phyloP scores from a whole-genome alignment of 2,329 filamentous ascomycete species.

The Claviceps humidiphila region DNA sequence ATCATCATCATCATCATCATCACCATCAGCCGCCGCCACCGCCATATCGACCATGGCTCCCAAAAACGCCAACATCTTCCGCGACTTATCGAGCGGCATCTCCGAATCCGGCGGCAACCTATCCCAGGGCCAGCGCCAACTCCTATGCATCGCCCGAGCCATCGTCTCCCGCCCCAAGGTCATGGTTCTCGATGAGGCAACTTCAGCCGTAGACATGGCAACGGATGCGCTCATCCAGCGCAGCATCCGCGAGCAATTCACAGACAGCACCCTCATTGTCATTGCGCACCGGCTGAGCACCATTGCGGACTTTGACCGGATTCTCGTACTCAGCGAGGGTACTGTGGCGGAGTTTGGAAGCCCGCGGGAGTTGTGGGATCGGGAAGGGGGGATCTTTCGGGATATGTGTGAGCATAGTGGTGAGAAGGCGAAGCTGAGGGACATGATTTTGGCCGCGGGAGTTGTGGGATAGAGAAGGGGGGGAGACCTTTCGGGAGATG shows the following conservation, averaged over 20 bases:
- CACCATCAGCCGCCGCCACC: constrained; percentile 8
- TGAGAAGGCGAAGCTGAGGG: constrained; percentile 39
- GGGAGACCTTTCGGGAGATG: constrained; percentile 46
- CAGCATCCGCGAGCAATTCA: constrained; percentile 59
- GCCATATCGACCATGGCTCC: constrained; percentile 18
- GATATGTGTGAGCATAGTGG: constrained; percentile 52
- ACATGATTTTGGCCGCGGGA: constrained; percentile 40
- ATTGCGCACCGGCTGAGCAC: constrained; percentile 67
- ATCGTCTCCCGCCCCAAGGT: constrained; percentile 62
- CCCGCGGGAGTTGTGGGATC: constrained; percentile 48
- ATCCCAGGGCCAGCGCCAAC: constrained; percentile 63
- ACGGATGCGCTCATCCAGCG: constrained; percentile 64
- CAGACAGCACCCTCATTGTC: constrained; percentile 53
- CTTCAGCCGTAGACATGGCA: constrained; percentile 63
- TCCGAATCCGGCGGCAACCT: constrained; percentile 63
- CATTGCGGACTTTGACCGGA: constrained; percentile 63
- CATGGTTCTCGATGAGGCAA: constrained; percentile 72
- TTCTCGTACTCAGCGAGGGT: constrained; percentile 58
- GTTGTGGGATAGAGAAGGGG: constrained; percentile 37
- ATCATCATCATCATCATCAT: too few relatives aligned
- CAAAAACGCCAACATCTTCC: constrained; percentile 53
- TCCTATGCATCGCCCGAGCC: constrained; percentile 60
- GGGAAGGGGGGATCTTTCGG: constrained; percentile 39
- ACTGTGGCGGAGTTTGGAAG: constrained; percentile 53
- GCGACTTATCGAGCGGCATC: constrained; percentile 47